phyloP scores from a whole-genome alignment of 2,329 filamentous ascomycete species.

The Pseudogymnoascus sp. region DNA sequence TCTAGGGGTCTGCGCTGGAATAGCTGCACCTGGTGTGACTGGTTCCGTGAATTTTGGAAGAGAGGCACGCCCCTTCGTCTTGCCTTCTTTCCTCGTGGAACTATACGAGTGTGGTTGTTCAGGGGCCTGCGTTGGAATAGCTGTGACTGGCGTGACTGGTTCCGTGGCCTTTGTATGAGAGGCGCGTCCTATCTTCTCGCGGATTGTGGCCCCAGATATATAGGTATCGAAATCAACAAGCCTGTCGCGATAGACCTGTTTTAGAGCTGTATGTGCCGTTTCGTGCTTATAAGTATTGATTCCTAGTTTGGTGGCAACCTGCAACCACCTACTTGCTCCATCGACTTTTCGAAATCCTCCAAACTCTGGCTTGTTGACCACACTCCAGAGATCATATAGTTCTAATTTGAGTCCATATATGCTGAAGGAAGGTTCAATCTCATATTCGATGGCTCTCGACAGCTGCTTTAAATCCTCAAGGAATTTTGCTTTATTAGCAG shows the following conservation, averaged over 20 bases:
- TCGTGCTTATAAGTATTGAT: not conserved
- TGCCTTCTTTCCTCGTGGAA: not conserved
- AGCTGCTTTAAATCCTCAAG: slow-evolving; percentile 14
- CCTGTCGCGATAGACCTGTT: not conserved
- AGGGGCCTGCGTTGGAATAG: not conserved
- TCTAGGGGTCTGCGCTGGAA: not conserved
- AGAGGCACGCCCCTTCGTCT: not conserved
- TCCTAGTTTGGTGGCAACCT: slow-evolving; percentile 19
- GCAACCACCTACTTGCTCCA: slow-evolving; percentile 19
- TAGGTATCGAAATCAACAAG: not conserved
- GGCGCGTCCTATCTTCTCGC: slow-evolving; percentile 19
- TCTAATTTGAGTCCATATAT: slow-evolving; percentile 22
- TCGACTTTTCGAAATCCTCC: slow-evolving; percentile 22
- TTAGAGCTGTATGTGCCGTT: not conserved
- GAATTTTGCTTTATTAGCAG: slow-evolving; percentile 18
- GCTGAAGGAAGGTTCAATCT: slow-evolving; percentile 19
- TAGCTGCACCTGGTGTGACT: not conserved
- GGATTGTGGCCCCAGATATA: not conserved
- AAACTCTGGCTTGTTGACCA: slow-evolving; percentile 21
- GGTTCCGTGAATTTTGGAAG: not conserved
- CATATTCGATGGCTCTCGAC: slow-evolving; percentile 12
- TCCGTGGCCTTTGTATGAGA: slow-evolving; percentile 17
- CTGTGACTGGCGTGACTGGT: slow-evolving; percentile 10
- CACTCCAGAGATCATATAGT: slow-evolving; percentile 25
- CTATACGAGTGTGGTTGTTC: not conserved